Conservation (phyloP, 768 basidiomycete species). For the Lyophyllum atratum region DNA sequence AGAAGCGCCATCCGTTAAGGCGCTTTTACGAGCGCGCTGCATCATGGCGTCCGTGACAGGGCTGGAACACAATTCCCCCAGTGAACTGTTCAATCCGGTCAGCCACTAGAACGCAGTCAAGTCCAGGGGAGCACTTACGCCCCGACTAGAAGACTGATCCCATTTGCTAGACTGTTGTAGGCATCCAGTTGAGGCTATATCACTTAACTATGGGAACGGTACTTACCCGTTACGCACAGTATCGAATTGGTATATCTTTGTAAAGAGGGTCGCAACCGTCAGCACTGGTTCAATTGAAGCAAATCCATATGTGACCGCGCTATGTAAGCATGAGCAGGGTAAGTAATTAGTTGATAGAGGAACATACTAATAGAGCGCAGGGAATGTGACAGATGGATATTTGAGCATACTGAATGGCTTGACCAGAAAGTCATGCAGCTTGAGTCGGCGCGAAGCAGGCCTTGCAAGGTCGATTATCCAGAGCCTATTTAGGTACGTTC, state of each 20-base stretch:
- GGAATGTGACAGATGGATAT: constrained; percentile 40
- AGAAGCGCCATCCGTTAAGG: constrained; percentile 22
- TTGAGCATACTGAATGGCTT: constrained; percentile 39
- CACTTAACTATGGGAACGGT: not conserved
- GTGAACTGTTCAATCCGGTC: constrained; percentile 19
- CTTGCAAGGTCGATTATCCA: constrained; percentile 32
- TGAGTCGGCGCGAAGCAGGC: constrained; percentile 27
- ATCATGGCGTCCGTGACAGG: constrained; percentile 35
- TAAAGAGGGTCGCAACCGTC: constrained; percentile 38
- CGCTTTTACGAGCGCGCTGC: constrained; percentile 31
- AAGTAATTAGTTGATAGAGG: not conserved
- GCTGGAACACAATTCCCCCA: constrained; percentile 32
- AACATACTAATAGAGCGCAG: constrained; percentile 37
- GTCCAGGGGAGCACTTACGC: no score
- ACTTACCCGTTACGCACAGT: constrained; percentile 38
- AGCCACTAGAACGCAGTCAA: no score
- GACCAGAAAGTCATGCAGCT: constrained; percentile 28
- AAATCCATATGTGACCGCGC: constrained; percentile 38
- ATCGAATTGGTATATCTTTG: constrained; percentile 36
- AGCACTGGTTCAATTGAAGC: constrained; percentile 41
- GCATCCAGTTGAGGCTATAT: no score
- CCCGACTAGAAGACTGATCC: no score
- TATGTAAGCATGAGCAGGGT: constrained; percentile 1
- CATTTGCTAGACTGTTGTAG: no score
- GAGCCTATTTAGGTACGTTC: constrained; percentile 27